Conservation (phyloP, 2,329 filamentous ascomycete species). For the Helicocarpus griseus region DNA sequence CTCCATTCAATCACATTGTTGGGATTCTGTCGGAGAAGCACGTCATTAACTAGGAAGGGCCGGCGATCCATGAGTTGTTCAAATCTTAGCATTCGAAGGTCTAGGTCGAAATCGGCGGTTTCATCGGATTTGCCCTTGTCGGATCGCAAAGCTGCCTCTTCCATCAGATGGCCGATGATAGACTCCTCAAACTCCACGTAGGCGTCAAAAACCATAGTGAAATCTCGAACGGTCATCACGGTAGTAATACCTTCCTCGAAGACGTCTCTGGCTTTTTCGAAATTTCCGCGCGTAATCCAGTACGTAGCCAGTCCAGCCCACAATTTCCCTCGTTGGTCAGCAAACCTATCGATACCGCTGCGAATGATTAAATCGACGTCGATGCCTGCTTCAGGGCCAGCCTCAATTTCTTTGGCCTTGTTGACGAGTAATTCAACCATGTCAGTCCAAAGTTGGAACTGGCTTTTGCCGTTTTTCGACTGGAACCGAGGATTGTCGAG, state of each 20-base stretch:
- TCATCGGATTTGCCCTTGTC: conserved; percentile 69
- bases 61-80: conserved; percentile 96
- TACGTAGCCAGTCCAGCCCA: conserved; percentile 95
- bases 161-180: conserved; percentile 84
- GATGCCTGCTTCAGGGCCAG: conserved; percentile 69
- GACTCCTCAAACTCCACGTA: conserved; percentile 97
- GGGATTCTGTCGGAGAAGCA: conserved; percentile 87
- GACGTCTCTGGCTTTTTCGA: conserved; percentile 82
- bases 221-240: conserved; percentile 97
- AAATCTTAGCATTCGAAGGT: conserved; percentile 95
- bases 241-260: conserved; percentile 96
- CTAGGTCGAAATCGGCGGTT: conserved; percentile 83
- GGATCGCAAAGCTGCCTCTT: conserved; percentile 69
- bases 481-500: conserved; percentile 83
- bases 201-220: conserved; percentile 90
- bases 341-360: conserved; percentile 81
- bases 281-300: conserved; percentile 87
- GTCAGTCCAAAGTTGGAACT: conserved; percentile 94
- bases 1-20: conserved; percentile 96
- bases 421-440: conserved; percentile 92
- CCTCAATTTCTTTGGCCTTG: conserved; percentile 77
- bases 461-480: conserved; percentile 88
- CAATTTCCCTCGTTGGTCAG: conserved; percentile 86
- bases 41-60: conserved; percentile 93
- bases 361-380: conserved; percentile 87